phyloP scores from a whole-genome alignment of 495 filamentous ascomycete genomes.

The Thermothielavioides terrestris region DNA sequence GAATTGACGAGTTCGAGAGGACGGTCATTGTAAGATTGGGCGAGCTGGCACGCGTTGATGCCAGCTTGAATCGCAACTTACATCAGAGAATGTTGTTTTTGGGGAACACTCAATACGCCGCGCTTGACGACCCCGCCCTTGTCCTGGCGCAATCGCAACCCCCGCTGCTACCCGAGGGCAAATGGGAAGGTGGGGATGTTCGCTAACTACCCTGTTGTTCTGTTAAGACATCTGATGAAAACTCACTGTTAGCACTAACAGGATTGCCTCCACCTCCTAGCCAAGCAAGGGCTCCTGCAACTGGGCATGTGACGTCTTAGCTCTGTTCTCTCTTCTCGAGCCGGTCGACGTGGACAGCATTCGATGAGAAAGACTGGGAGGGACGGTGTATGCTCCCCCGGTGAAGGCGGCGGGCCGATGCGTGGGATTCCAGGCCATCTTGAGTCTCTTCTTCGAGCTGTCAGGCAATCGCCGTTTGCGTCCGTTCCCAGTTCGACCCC shows the following conservation, averaged over 20 bases:
- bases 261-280: neutral
- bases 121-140: too few species aligned
- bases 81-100: neutral
- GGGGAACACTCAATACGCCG: too few species aligned
- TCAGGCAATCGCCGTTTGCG: too few species aligned
- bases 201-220: too few species aligned
- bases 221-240: neutral
- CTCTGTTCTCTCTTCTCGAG: neutral
- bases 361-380: too few species aligned
- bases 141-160: neutral
- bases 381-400: too few species aligned
- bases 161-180: too few species aligned
- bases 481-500: too few species aligned
- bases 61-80: slow-evolving; percentile 5
- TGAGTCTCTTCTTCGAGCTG: too few species aligned
- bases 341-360: neutral
- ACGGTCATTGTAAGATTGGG: neutral
- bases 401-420: too few species aligned
- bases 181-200: too few species aligned
- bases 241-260: neutral
- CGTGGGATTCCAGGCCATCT: too few species aligned
- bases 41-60: slow-evolving; percentile 1
- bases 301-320: slow-evolving; percentile 6
- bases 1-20: neutral
- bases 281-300: neutral